Conservation (phyloP, 768 basidiomycete genomes). For the Pulveroboletus frians region DNA sequence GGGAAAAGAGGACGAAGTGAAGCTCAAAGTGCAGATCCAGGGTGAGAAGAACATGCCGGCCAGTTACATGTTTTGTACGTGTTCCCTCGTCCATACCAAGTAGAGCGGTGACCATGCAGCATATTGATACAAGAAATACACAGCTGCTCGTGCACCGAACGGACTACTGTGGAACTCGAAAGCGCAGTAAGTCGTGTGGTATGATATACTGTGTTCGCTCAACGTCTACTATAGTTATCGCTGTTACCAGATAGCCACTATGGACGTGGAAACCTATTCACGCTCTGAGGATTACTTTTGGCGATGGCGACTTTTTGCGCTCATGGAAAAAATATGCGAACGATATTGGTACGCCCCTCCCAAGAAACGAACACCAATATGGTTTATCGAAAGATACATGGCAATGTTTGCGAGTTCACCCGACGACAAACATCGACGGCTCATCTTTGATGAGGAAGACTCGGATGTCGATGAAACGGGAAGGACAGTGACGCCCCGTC, state of each 20-base stretch:
- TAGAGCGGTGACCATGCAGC: background rate
- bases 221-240: constrained; percentile 33
- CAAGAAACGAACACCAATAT: constrained; percentile 42
- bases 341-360: constrained; percentile 31
- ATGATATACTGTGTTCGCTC: background rate
- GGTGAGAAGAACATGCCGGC: constrained; percentile 39
- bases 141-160: constrained; percentile 27
- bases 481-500: constrained; percentile 31
- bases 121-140: background rate
- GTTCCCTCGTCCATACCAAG: background rate
- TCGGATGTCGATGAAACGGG: constrained; percentile 29
- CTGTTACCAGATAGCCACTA: constrained; percentile 40
- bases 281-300: constrained; percentile 47
- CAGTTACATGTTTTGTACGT: constrained; percentile 38
- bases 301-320: constrained; percentile 43
- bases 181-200: constrained; percentile 20
- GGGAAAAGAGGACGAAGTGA: constrained; percentile 14
- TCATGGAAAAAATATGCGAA: constrained; percentile 43
- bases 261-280: constrained; percentile 41
- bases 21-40: constrained; percentile 39
- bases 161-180: constrained; percentile 32
- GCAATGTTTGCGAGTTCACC: constrained; percentile 20
- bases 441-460: constrained; percentile 34
- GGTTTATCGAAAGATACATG: constrained; percentile 44
- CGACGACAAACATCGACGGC: constrained; percentile 28